Base-by-base conservation (phyloP, 805 yeast genomes). In the Starmera dryadoides region DNA sequence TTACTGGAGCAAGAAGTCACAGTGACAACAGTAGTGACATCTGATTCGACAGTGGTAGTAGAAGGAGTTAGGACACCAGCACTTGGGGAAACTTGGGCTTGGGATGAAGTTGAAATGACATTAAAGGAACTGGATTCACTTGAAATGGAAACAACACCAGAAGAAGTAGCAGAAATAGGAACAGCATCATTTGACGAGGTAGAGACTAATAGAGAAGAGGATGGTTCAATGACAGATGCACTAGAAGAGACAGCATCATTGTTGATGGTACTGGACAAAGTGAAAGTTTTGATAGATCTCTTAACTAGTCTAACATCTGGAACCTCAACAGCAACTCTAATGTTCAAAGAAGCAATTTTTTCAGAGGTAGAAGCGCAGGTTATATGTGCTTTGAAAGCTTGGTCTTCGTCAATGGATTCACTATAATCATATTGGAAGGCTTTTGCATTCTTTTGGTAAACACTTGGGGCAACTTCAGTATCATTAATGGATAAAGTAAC, bases 91-190 rank as follows among this genome's bases (percentile, higher is more conserved):
- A 11, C 10, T 25, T 25, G 11, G 10, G n/a, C 37, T 43, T 20
- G 53, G 47, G 37, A 41, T 35, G 37, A 25, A 34, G 32, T 12
- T 4, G 31, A 5, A n/a, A 23, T 14, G 7, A 52, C 53, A 40
- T 50, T 40, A 42, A 38, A 42, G 21, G 54, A 48, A 38, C 41
- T 34, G 35, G 12, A n/a, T n/a, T n/a, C n/a, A 34, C 30, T 4
- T 6, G 26, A 9, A 4, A 3, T 19, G 10, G 33, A 10, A 31
- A 9, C 14, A 21, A 34, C 21, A 14, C 21, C 22, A 6, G 29
- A 20, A 4, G 18, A 25, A 6, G 21, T 5, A 19, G 34, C 17
- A 25, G 30, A 9, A 12, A 22, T 11, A 26, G 33, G 6, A 28
- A 4, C 20, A 19, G 19, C 17, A 34, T 11, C 16, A 4, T 10